Evolutionary conservation across 345 rosid genomes (phyloP), one percentile per base, ranked within the genome.

Genomic region (Acer negundo): DNA sequence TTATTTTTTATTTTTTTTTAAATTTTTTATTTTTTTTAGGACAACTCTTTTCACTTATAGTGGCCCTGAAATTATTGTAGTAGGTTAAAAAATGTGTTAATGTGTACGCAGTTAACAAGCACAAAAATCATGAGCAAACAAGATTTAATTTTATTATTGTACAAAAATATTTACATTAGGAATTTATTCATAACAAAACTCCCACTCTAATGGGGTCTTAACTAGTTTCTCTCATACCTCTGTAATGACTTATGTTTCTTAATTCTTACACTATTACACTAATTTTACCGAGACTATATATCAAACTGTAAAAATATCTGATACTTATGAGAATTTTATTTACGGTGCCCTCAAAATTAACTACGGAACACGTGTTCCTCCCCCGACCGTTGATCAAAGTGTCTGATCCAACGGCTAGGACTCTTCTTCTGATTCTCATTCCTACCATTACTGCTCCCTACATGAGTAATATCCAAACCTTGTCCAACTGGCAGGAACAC

Each of bases 361-460:
- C 62, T 83, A 38, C 96, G 86, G 58, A 89, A 89, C 55, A 93
- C 46, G 59, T 92, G 93, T 75, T 90, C 97, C 81, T 92, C 97
- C 2, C 98, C 98, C 0, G 98, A 90, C 16, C 31, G 82, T 74
- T 71, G 86, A 84, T 93, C 97, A 16, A 90, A 71, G 61, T 82
- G 92, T 82, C 80, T 93, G 67, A 92, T 89, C 99, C 99, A 95
- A 74, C 94, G 91, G 86, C 89, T 88, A 72, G 80, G 69, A 71
- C 77, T 44, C 61, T 68, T 80, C 70, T 66, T 80, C n/a, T 74
- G 28, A 0, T 74, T 69, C 67, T 26, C 76, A 71, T 73, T 78
- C 40, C 82, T 84, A 38, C 85, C 74, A 1, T 64, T 26, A 20
- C 69, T 24, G 19, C 85, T 84, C 28, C 90, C 94, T 10, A 90